Evolutionary conservation across 2,329 filamentous ascomycete genomes (phyloP).

Genomic region (Fusarium clavum): DNA sequence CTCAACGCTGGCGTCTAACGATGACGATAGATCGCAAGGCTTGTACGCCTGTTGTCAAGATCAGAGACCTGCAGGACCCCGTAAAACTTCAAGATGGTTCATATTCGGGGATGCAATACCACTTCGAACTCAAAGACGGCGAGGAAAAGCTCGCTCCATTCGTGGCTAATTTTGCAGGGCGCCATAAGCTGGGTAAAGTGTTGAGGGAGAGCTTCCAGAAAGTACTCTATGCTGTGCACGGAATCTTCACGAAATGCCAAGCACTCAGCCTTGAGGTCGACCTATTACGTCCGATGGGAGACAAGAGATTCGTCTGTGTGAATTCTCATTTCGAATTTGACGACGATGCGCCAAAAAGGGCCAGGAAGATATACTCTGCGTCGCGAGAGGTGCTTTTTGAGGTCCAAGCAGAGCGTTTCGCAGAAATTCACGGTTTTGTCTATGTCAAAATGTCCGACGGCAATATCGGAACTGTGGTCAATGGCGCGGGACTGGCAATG

Average conservation of each 20-base stretch:
- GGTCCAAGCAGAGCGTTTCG: constrained; percentile 50
- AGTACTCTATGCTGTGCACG: constrained; percentile 43
- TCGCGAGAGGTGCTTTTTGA: constrained; percentile 52
- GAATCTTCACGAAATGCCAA: constrained; percentile 59
- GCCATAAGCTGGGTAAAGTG: background rate
- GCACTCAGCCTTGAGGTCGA: constrained; percentile 60
- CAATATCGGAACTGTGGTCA: constrained; percentile 85
- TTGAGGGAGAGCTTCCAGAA: constrained; percentile 29
- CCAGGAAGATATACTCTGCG: constrained; percentile 53
- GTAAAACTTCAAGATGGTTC: constrained; percentile 24
- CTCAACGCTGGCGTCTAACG: constrained; percentile 55
- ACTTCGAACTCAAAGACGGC: constrained; percentile 39
- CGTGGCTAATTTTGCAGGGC: constrained; percentile 6
- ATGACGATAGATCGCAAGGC: constrained; percentile 58
- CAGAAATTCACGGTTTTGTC: constrained; percentile 76
- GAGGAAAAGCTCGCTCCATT: constrained; percentile 26
- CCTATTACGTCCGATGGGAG: constrained; percentile 49
- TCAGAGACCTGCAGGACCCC: constrained; percentile 38
- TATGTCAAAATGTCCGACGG: constrained; percentile 71
- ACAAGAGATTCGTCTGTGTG: constrained; percentile 44
- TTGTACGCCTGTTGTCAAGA: constrained; percentile 52
- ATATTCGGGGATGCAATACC: constrained; percentile 24
- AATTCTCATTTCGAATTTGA: constrained; percentile 61
- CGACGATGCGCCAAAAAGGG: constrained; percentile 57
- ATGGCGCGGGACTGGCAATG: constrained; percentile 91